These are phyloP conservation scores for Diaporthe ampelina DNA, from an alignment of 2,329 filamentous ascomycete species.

Conservation along the genomic window DNA sequence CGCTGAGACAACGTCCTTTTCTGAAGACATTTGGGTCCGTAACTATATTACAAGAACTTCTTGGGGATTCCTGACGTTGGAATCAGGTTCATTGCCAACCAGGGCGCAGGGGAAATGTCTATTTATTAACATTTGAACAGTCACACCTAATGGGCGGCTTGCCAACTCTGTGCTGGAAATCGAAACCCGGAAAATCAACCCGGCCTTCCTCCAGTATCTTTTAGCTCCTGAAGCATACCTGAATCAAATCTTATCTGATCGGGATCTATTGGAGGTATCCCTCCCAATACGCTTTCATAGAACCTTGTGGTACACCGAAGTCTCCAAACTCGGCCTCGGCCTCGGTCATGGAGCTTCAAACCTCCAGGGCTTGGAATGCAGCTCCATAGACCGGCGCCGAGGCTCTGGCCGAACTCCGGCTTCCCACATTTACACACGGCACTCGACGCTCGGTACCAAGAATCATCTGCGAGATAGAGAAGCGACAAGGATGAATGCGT, in stretches of 20 bases:
- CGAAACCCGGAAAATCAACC: not conserved
- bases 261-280: too few relatives aligned
- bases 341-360: not conserved
- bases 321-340: not conserved
- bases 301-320: not conserved
- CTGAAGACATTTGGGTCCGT: not conserved
- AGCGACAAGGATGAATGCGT: too few relatives aligned
- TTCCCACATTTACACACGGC: not conserved
- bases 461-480: not conserved
- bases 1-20: not conserved
- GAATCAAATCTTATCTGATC: not conserved
- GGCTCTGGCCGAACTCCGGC: not conserved
- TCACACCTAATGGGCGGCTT: not conserved
- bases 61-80: not conserved
- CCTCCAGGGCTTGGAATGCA: too few relatives aligned
- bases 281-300: too few relatives aligned
- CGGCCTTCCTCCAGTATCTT: not conserved
- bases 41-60: not conserved
- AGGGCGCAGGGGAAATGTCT: not conserved
- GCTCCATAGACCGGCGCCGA: not conserved
- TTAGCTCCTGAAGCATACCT: not conserved
- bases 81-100: not conserved
- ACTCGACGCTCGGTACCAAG: not conserved
- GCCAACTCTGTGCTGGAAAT: not conserved
- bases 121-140: not conserved